These are phyloP conservation scores for Beauveria australis DNA, from an alignment of 2,329 filamentous ascomycete species.

Conservation along the genomic window DNA sequence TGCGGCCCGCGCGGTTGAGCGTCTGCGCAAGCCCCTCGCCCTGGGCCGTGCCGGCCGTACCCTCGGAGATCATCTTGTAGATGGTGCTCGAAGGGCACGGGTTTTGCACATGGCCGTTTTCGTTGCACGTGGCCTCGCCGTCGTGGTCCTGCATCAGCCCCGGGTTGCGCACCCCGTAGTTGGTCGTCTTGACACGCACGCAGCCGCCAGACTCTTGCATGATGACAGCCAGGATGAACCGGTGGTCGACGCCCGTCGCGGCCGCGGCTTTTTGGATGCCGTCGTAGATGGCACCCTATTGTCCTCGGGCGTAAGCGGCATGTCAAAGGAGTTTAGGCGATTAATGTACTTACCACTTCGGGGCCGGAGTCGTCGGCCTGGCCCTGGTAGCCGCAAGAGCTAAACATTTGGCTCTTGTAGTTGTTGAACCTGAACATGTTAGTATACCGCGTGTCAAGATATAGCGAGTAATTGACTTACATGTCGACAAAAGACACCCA, in stretches of 20 bases:
- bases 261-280: slow-evolving; percentile 25
- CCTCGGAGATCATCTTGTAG: slow-evolving; percentile 30
- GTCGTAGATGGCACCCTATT: slow-evolving; percentile 19
- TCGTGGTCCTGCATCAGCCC: slow-evolving; percentile 33
- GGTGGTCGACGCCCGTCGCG: slow-evolving; percentile 25
- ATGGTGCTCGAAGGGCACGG: slow-evolving; percentile 20
- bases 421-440: slow-evolving; percentile 18
- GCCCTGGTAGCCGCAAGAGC: slow-evolving; percentile 13
- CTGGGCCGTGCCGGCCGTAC: slow-evolving; percentile 29
- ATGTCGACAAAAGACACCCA: slow-evolving; percentile 24
- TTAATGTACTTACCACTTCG: slow-evolving; percentile 15
- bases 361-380: slow-evolving; percentile 16
- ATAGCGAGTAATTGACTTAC: slow-evolving; percentile 9
- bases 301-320: no score
- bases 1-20: slow-evolving; percentile 21
- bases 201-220: slow-evolving; percentile 38
- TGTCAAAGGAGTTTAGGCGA: background rate
- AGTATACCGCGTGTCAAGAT: background rate
- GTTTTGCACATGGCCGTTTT: slow-evolving; percentile 15
- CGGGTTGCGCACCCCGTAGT: slow-evolving; percentile 33
- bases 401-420: slow-evolving; percentile 18
- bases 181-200: slow-evolving; percentile 32
- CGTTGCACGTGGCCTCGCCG: slow-evolving; percentile 28
- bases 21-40: slow-evolving; percentile 35
- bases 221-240: slow-evolving; percentile 35